Base-by-base conservation (phyloP, 768 basidiomycete genomes). In the Lactifluus volemus region DNA sequence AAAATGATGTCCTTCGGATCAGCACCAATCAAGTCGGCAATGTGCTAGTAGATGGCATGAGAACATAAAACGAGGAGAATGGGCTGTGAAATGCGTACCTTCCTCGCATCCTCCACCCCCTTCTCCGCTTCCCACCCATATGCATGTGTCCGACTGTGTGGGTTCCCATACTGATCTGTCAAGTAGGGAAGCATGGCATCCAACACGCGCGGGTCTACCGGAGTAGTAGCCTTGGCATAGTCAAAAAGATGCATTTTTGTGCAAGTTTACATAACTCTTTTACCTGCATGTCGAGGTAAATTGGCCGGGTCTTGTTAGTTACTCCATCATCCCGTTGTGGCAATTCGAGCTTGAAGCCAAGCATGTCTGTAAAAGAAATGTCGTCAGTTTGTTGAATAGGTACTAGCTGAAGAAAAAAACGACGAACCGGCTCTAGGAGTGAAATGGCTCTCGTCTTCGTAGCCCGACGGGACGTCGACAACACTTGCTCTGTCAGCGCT, bases 81-180 rank as follows among this genome's bases (percentile, higher is more conserved):
- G 32, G 45, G 36, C 6, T 34, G 36, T 11, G 9, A 25, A 39
- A 21, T 6, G 70, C 69, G 21, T 54, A 86, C 93, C 80, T 90
- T 86, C 56, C 97, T 83, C 3, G 93, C 95, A 63, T 87, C 84
- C 70, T 98, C 97, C 7, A 97, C 91, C 0, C 89, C 97, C 69
- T 86, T 80, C 69, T 99, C 97, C 6, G 96, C 92, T 75, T 99
- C 97, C 97, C 97, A 99, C 4, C 97, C 97, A 72, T 98, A 99
- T 0, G 97, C 93, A 74, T 99, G 97, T 32, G 97, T 98, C 58
- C 97, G 84, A 72, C 92, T 95, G 71, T 98, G 97, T 9, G 97
- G 96, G 74, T 98, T 99, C 4, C 97, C 97, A 70, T 88, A 98
- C 71, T 92, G 92, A 71, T 98, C 92, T 5, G 94, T 96, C 65